Conservation (phyloP, 768 basidiomycete genomes). For the Kwoniella bestiolae region DNA sequence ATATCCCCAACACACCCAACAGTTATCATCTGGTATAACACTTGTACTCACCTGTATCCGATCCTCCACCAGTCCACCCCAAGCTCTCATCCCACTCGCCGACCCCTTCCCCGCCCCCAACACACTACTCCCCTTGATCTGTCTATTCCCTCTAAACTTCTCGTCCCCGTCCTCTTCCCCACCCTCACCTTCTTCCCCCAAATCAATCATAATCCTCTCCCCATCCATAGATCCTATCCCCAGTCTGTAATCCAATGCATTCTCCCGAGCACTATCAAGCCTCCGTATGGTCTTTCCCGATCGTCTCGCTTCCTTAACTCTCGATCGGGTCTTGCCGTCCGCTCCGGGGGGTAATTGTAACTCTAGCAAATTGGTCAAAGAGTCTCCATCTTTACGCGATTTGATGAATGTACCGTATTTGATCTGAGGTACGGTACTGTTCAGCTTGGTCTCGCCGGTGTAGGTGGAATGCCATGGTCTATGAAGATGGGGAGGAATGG, state of each 20-base stretch:
- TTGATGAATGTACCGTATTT: conserved; percentile 54
- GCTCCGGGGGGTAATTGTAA: conserved; percentile 31
- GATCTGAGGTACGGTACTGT: conserved; percentile 37
- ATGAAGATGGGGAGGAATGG: conserved; percentile 51
- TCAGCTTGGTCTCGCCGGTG: conserved; percentile 28
- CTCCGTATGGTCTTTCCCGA: conserved; percentile 64
- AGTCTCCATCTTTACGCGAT: conserved; percentile 34
- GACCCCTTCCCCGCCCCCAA: conserved; percentile 47
- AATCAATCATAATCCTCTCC: conserved; percentile 44
- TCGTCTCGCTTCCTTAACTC: conserved; percentile 61
- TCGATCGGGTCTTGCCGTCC: conserved; percentile 51
- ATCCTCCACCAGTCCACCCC: conserved; percentile 76
- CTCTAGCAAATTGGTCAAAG: conserved; percentile 44
- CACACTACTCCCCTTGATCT: conserved; percentile 59
- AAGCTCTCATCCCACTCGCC: conserved; percentile 72
- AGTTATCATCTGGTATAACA: no score
- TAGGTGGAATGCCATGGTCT: conserved; percentile 54
- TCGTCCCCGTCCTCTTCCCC: conserved; percentile 37
- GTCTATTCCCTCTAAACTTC: conserved; percentile 47
- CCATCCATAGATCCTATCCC: conserved; percentile 56
- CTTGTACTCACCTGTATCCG: conserved; percentile 63
- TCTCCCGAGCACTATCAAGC: conserved; percentile 69
- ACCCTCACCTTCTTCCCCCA: conserved; percentile 29
- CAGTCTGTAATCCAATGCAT: conserved; percentile 74
- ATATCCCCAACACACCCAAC: no score